Percentiles rank a stretch among this genome's conserved stretches.
phyloP scores from a whole-genome alignment of 352 stramenopile species.

The Phytophthora quininea region DNA sequence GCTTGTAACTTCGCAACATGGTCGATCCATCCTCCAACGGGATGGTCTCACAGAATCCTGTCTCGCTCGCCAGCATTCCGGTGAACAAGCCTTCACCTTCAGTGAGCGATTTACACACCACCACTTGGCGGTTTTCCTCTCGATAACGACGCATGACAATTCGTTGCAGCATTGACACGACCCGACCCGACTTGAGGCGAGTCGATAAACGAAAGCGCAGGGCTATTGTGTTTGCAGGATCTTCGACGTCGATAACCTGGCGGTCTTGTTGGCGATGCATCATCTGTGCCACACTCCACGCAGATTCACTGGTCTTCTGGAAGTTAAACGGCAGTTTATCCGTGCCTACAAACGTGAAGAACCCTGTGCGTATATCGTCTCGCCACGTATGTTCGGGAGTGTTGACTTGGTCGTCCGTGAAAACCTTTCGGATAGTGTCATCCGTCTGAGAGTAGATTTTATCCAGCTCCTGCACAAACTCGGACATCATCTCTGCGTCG shows the following conservation, averaged over 20 bases:
- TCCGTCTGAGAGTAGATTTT: constrained; percentile 9
- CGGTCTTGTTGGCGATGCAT: constrained; percentile 11
- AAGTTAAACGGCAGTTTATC: constrained; percentile 13
- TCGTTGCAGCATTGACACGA: constrained; percentile 1
- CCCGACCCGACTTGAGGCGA: neutral
- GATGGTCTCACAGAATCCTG: constrained; percentile 5
- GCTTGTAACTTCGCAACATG: constrained; percentile 6
- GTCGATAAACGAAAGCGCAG: constrained; percentile 13
- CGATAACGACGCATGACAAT: constrained; percentile 43
- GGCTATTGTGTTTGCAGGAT: constrained; percentile 4
- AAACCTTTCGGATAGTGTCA: neutral
- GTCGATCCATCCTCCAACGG: neutral
- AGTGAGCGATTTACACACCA: constrained; percentile 50
- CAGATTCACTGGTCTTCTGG: constrained; percentile 9
- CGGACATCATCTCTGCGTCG: constrained; percentile 3
- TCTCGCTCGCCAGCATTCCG: constrained; percentile 18
- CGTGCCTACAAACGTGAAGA: constrained; percentile 7
- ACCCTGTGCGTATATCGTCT: neutral
- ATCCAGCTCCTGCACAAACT: constrained; percentile 7
- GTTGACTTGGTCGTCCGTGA: neutral
- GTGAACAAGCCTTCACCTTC: constrained; percentile 24
- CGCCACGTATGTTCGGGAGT: constrained; percentile 17
- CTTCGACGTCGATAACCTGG: neutral
- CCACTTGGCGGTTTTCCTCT: constrained; percentile 44
- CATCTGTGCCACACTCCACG: constrained; percentile 7